These are phyloP conservation scores for Cystobasidium slooffiae DNA, from an alignment of 1,284 basidiomycete genomes.

Conservation along the genomic window DNA sequence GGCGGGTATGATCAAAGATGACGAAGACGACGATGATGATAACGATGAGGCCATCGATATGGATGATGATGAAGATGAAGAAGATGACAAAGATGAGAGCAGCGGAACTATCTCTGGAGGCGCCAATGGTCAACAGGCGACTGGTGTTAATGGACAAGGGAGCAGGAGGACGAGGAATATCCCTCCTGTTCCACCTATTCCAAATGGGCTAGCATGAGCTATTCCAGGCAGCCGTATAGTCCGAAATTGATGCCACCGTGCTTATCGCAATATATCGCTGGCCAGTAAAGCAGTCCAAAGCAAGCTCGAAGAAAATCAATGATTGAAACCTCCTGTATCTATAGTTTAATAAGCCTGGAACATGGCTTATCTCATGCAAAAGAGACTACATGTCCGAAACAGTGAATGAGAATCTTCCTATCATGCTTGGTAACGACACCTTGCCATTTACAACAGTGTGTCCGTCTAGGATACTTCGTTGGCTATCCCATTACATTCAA, in stretches of 20 bases:
- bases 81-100: background rate
- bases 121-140: too few relatives aligned
- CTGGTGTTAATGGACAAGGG: slow-evolving; percentile 6
- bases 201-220: slow-evolving; percentile 20
- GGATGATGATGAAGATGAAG: slow-evolving; percentile 24
- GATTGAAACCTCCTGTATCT: too few relatives aligned
- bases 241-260: background rate
- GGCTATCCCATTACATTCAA: background rate
- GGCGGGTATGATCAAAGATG: slow-evolving; percentile 19
- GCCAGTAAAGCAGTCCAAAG: too few relatives aligned
- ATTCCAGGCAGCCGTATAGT: background rate
- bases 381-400: too few relatives aligned
- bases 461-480: background rate
- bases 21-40: slow-evolving; percentile 19
- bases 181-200: slow-evolving; percentile 36
- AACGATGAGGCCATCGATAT: slow-evolving; percentile 29
- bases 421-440: too few relatives aligned
- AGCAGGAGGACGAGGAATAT: slow-evolving; percentile 11
- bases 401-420: too few relatives aligned
- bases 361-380: too few relatives aligned
- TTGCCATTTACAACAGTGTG: too few relatives aligned
- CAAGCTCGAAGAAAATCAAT: too few relatives aligned
- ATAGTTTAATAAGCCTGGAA: too few relatives aligned
- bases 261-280: too few relatives aligned
- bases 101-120: background rate